Evolutionary conservation across 805 yeast genomes (phyloP), one percentile per base, ranked within the genome.

Genomic region (Komagataella ulmi): DNA sequence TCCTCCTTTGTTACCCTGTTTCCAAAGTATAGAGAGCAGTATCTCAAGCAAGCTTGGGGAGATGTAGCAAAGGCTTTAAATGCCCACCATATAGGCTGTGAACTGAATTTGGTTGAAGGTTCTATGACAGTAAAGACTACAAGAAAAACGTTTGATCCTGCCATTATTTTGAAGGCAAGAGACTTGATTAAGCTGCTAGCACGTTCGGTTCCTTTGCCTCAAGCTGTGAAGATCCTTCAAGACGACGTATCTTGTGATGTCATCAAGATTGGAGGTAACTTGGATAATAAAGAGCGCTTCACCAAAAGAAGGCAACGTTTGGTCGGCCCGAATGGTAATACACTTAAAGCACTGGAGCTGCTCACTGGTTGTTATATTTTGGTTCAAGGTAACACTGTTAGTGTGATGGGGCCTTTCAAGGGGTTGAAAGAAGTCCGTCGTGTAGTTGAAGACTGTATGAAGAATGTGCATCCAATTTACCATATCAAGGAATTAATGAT

Each of bases 401-500:
- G 97, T 51, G 91, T 84, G 10, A 93, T 93, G 98, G 99, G 99
- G 7, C 91, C 96, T 24, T 90, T 72, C 70, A 88, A 85, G 64
- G 98, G 98, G 6, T 73, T 93, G 56, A 93, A 93, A 65, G 95
- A 86, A 57, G 80, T 88, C 6, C 80, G 98, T 68, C 79, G 98
- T 63, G 89, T 93, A 40, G 96, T 93, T 45, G 98, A 91, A 65
- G 99, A 93, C 65, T 93, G 98, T 68, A 93, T 93, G 99, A 81
- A 77, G 63, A 93, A 93, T 61, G 76, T 93, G 12, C 99, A 93
- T 65, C 99, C 99, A n/a, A 91, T 93, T 55, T 93, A 93, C 69
- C 91, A 93, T 66, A 91, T 93, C 63, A 93, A 93, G 66, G 99
- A 93, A 67, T 75, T 93, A 55, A 93, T 93, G 99, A 91, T 93